These are phyloP conservation scores for Fusarium sp. DNA, from an alignment of 2,329 filamentous ascomycete genomes.

Conservation along the genomic window DNA sequence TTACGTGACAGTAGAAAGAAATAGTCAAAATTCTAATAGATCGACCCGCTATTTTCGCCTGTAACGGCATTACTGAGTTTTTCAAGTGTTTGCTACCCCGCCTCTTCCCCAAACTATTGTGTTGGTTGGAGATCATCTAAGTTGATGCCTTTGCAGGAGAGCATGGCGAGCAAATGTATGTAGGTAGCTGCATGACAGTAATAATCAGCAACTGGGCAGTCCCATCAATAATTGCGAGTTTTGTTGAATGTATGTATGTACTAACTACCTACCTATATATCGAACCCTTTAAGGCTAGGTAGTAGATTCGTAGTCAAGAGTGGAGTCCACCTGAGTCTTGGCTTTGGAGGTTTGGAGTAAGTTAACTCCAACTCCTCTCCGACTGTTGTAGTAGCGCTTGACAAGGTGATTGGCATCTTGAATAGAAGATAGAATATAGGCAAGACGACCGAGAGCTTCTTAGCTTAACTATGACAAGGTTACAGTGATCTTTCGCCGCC, in stretches of 20 bases:
- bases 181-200: not conserved
- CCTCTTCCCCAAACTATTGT: conserved; percentile 6
- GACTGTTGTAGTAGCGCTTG: not conserved
- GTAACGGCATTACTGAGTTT: not conserved
- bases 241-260: not conserved
- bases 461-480: not conserved
- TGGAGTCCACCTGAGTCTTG: not conserved
- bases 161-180: not conserved
- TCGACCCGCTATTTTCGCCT: not conserved
- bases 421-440: not conserved
- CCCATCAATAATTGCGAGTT: not conserved
- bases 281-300: not conserved
- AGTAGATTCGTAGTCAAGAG: not conserved
- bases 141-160: not conserved
- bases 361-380: conserved; percentile 5
- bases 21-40: not conserved
- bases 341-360: conserved; percentile 10
- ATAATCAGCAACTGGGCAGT: not conserved
- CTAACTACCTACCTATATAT: too few relatives aligned
- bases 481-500: not conserved
- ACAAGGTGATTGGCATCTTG: not conserved
- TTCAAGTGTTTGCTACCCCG: not conserved
- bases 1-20: not conserved
- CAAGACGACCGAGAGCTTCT: not conserved
- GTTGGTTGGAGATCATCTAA: not conserved